These are phyloP conservation scores for Boletus sp. DNA, from an alignment of 1,284 basidiomycete genomes.

Conservation along the genomic window DNA sequence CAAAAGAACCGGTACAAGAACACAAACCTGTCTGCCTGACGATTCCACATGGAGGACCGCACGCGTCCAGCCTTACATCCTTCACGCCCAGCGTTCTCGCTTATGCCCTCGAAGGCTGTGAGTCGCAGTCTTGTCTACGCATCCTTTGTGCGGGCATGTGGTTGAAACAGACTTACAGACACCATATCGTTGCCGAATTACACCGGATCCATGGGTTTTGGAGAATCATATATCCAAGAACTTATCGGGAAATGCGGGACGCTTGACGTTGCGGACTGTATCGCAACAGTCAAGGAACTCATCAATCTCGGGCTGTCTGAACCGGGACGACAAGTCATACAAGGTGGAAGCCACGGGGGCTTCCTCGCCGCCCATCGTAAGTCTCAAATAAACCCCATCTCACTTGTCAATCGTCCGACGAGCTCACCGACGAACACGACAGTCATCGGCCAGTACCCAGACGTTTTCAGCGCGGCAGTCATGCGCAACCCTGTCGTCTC, in stretches of 20 bases:
- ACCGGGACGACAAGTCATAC: constrained; percentile 50
- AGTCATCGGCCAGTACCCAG: constrained; percentile 65
- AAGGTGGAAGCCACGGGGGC: constrained; percentile 73
- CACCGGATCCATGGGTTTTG: constrained; percentile 60
- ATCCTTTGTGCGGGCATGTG: not conserved
- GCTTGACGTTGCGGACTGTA: constrained; percentile 65
- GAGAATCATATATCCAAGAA: constrained; percentile 39
- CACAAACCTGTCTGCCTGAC: constrained; percentile 45
- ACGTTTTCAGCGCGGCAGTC: constrained; percentile 56
- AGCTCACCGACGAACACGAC: not conserved
- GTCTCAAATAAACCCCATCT: constrained; percentile 18
- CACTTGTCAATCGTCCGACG: constrained; percentile 2
- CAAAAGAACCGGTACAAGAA: constrained; percentile 12
- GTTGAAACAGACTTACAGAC: constrained; percentile 36
- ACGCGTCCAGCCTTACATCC: constrained; percentile 44
- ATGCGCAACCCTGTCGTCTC: constrained; percentile 71
- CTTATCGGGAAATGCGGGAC: constrained; percentile 58
- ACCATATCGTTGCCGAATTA: constrained; percentile 64
- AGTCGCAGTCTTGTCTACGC: too few species aligned
- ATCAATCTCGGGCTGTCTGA: constrained; percentile 45
- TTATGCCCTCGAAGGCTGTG: constrained; percentile 60
- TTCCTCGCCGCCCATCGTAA: constrained; percentile 61
- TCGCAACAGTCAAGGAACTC: constrained; percentile 50
- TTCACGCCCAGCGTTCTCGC: constrained; percentile 45
- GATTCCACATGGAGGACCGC: constrained; percentile 69